phyloP scores from a whole-genome alignment of 495 filamentous ascomycete genomes.

The Cryomyces minteri region DNA sequence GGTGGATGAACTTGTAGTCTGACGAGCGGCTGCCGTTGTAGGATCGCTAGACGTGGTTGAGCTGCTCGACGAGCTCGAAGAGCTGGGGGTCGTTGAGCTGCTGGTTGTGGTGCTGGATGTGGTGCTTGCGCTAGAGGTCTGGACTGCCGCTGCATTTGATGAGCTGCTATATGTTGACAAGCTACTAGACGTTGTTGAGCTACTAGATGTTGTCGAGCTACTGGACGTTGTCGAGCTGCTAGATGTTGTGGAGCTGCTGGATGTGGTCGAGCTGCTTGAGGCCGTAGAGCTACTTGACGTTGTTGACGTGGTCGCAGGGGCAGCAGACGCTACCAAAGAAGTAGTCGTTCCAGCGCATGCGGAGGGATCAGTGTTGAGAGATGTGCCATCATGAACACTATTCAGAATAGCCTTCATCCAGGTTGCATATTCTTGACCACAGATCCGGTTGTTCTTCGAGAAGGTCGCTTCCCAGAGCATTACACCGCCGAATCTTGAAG shows the following conservation, averaged over 20 bases:
- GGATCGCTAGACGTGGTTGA: neutral
- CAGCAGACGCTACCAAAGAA: neutral
- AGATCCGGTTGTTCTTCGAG: constrained; percentile 27
- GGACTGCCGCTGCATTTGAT: neutral
- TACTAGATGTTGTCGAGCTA: neutral
- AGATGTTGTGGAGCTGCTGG: neutral
- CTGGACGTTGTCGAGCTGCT: neutral
- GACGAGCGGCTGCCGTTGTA: neutral
- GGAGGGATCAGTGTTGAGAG: neutral
- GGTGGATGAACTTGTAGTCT: neutral
- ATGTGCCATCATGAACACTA: neutral
- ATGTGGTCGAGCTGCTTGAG: neutral
- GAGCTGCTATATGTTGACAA: neutral
- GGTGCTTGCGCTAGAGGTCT: neutral
- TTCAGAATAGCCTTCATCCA: constrained; percentile 26
- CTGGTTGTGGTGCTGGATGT: neutral
- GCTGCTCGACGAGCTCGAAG: neutral
- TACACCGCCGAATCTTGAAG: constrained; percentile 44
- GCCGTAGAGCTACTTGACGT: neutral
- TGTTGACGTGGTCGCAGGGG: neutral
- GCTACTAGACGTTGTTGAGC: neutral
- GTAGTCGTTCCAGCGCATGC: neutral
- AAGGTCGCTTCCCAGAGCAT: constrained; percentile 56
- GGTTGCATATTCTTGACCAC: constrained; percentile 24
- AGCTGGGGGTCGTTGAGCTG: neutral